Base-by-base conservation (phyloP, 306 rosid species). In the Dryas drummondii region DNA sequence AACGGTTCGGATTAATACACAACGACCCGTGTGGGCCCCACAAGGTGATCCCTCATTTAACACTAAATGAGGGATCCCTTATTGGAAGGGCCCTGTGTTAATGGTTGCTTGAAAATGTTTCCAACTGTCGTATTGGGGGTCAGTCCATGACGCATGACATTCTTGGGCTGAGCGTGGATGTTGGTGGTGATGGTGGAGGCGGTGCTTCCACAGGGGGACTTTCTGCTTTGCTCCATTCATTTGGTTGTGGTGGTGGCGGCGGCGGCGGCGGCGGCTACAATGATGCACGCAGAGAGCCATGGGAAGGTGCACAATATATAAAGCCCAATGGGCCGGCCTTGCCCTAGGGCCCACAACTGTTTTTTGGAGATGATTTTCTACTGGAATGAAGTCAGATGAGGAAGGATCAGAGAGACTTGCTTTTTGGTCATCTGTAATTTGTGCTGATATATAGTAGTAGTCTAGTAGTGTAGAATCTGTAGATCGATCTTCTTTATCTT, bases 91-190 rank as follows among this genome's bases (percentile, higher is more conserved):
- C n/a, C n/a, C n/a, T n/a, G n/a, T 27, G 37, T 27, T 27, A 27
- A 19, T 19, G 22, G 22, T 19, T 19, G 22, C 22, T 19, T 19
- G 22, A 19, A 19, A 19, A 19, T 19, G 22, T 19, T 19, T 19
- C 22, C 22, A 19, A 19, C 22, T 19, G 22, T 19, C 22, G 0
- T 19, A 19, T 87, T 11, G 96, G 82, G 6, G 66, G 54, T 42
- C 91, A 81, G 79, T 91, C 91, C 40, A 89, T 88, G 94, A 93
- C 98, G 9, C 92, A 96, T 13, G 98, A 93, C 72, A 96, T 93
- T 63, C 96, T 93, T 51, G 97, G 98, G 15, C 92, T 91, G 2
- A 74, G 91, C 84, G 85, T 87, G 8, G 91, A 89, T 17, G 77
- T 57, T 7, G 22, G 71, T 17, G 77, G 40, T 12, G 17, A 17